Evolutionary conservation across 2,329 filamentous ascomycete genomes (phyloP).

Genomic region (Cercospora zeina): DNA sequence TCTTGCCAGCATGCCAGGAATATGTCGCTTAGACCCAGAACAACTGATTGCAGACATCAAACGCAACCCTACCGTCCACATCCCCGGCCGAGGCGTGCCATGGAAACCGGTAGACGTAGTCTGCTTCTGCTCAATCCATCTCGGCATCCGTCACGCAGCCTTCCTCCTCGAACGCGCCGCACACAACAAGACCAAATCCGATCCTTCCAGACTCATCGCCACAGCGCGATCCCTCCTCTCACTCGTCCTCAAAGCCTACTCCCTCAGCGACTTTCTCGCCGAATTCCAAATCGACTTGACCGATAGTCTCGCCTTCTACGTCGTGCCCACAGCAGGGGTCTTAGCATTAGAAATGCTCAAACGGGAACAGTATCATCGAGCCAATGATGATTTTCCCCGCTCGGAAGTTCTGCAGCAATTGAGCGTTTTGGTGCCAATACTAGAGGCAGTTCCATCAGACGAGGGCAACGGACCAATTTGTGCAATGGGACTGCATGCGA

Average conservation of each 20-base stretch:
- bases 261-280: conserved; percentile 21
- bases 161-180: conserved; percentile 30
- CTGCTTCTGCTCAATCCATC: conserved; percentile 22
- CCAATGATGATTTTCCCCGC: conserved; percentile 22
- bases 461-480: conserved; percentile 28
- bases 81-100: conserved; percentile 16
- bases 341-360: conserved; percentile 29
- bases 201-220: conserved; percentile 21
- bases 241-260: conserved; percentile 22
- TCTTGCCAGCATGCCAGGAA: conserved; percentile 19
- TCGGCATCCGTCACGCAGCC: conserved; percentile 16
- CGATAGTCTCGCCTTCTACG: conserved; percentile 27
- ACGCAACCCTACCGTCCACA: conserved; percentile 17
- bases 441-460: conserved; percentile 24
- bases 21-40: conserved; percentile 22
- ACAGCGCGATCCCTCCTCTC: conserved; percentile 21
- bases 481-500: conserved; percentile 27
- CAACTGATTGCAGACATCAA: conserved; percentile 23
- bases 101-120: conserved; percentile 26
- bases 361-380: conserved; percentile 20
- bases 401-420: conserved; percentile 28
- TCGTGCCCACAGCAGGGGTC: conserved; percentile 25
- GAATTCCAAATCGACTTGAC: conserved; percentile 27
- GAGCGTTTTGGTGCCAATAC: conserved; percentile 22
- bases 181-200: conserved; percentile 20